Percentiles rank a stretch among this genome's conserved stretches.
Conservation (phyloP, 2,329 filamentous ascomycete species). For the Monosporascus sp. region DNA sequence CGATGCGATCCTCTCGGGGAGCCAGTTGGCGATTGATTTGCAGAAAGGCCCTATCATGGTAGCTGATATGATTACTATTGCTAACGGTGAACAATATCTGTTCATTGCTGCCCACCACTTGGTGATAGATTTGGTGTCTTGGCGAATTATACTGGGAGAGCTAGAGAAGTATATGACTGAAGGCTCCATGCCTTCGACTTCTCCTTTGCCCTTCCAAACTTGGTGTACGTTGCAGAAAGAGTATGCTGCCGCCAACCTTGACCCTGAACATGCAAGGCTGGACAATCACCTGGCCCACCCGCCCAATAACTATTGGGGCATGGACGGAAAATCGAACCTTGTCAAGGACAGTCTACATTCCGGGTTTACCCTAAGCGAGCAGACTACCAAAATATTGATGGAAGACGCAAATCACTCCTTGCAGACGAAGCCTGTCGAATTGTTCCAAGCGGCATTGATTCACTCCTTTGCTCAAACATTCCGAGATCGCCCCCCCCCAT, state of each 20-base stretch:
- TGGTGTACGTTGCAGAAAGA: background rate
- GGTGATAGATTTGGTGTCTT: background rate
- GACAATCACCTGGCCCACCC: too few relatives aligned
- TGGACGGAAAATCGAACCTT: background rate
- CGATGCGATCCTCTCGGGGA: background rate
- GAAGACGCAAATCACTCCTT: background rate
- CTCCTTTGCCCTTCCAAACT: background rate
- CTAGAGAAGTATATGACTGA: background rate
- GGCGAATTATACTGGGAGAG: background rate
- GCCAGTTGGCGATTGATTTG: background rate
- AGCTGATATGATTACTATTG: background rate
- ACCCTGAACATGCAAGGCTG: too few relatives aligned
- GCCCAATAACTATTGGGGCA: background rate
- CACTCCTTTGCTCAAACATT: conserved; percentile 6
- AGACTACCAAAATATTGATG: too few relatives aligned
- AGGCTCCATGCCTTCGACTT: background rate
- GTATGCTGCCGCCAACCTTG: background rate
- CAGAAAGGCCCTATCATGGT: background rate
- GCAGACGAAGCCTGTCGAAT: conserved; percentile 2
- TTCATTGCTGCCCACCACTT: background rate
- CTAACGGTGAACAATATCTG: background rate
- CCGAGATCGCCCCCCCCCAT: conserved; percentile 3
- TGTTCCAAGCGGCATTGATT: conserved; percentile 4
- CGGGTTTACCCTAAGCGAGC: too few relatives aligned
- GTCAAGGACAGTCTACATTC: too few relatives aligned